Base-by-base conservation (phyloP, 768 basidiomycete genomes). In the Rhizopogon rudus region DNA sequence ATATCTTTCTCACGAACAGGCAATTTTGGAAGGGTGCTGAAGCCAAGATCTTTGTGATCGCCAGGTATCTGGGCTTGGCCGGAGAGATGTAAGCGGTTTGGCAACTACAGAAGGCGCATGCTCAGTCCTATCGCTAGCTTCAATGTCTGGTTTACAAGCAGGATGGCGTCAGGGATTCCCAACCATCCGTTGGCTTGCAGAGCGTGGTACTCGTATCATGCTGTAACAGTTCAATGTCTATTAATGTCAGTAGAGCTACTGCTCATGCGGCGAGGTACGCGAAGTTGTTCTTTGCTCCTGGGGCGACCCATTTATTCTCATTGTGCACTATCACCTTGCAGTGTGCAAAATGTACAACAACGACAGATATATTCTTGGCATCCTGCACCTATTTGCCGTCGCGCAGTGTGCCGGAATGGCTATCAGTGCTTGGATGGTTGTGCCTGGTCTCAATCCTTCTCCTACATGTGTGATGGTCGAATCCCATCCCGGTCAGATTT, bases 211-310 rank as follows among this genome's bases (percentile, higher is more conserved):
- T 5, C 2, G 1, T 67, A 57, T 49, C 60, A 67, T 50, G 57
- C 64, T 3, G 0, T 17, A 7, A 14, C 49, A 5, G 17, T 61
- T 14, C 64, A 67, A 40, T 6, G 46, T 14, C 51, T 67, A 10
- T 51, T 67, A 3, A 1, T 25, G n/a, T 41, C 44, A 12, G 62
- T 52, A 1, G 56, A 63, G 51, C 22, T 7, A 3, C 20, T 61
- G 9, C 50, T 65, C 12, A 62, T 67, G 59, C 53, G 14, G 28
- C 62, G 55, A 25, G 39, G 65, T 66, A 55, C 35, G 65, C 57
- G 25, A 25, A 25, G n/a, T 8, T 16, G 22, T 20, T 46, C 7
- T 4, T 9, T 22, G 8, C 10, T 28, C 8, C 41, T 52, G 20
- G 46, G 5, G 17, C 9, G 33, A 35, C 20, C 7, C 33, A 20